Evolutionary conservation across 2,329 filamentous ascomycete species (phyloP), one percentile per base, ranked within the genome.

Genomic region (Leptographium flavum): DNA sequence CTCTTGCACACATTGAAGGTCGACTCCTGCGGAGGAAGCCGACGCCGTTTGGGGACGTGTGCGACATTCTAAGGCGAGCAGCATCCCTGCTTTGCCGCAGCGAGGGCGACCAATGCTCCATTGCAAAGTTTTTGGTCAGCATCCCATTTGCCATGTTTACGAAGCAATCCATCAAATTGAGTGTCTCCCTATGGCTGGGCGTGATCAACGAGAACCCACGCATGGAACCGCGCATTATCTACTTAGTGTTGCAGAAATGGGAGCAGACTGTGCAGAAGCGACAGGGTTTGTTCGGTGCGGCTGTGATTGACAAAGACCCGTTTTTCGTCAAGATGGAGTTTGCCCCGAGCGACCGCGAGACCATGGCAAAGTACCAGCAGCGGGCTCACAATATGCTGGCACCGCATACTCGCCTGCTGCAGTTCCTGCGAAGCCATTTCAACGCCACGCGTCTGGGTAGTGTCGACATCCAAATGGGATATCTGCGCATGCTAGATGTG

Each of bases 121-220:
- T 95, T 46, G 79, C 87, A 13, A 84, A 90, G 56, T 83, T 93
- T 56, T 72, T 99, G 15, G 90, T 99, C 50, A 81, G 78, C 53
- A 92, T 98, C 49, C 93, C 92, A 0, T 98, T 98, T 61, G 76
- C 78, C 35, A 76, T 94, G 39, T 96, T 98, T 60, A 93, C 83
- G 5, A 94, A 94, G 60, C 84, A 94, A 56, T 92, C 88, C 2
- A 92, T 98, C 59, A 94, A 94, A 58, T 76, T 96, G 42, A 93
- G 92, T 6, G 83, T 95, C 31, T 95, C 92, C 4, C 68, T 98
- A 7, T 99, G 92, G 92, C 78, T 95, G 49, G 92, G 92, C 23
- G 85, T 96, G 14, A 93, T 96, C 56, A 92, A 96, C 55, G 92
- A 98, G 60, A 96, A 94, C 56, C 85, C 88, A 3, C 75, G 76